Conservation (phyloP, 192 early-diverging fungal species). For the Podochytrium sp. region DNA sequence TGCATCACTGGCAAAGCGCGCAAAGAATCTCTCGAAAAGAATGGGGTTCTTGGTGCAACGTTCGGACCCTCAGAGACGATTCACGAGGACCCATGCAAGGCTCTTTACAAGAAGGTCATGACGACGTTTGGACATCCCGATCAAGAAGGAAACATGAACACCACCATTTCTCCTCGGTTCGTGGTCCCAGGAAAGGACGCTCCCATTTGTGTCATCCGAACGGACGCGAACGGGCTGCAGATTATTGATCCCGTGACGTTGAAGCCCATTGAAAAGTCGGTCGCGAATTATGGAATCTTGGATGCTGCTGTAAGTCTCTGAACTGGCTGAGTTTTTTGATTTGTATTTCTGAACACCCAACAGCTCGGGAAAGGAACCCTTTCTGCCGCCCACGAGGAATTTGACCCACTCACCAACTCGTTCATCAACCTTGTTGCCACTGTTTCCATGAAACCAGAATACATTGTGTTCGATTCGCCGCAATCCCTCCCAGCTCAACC, state of each 20-base stretch:
- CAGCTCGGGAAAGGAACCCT: not conserved
- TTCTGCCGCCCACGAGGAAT: conserved; percentile 8
- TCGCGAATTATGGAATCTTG: not conserved
- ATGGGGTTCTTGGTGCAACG: not conserved
- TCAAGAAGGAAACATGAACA: not conserved
- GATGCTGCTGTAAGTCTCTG: not conserved
- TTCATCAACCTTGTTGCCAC: conserved; percentile 2
- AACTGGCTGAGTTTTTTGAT: no score
- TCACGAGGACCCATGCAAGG: conserved; percentile 1
- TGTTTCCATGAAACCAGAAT: not conserved
- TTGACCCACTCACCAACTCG: conserved; percentile 12
- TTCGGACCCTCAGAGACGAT: not conserved
- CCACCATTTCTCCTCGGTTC: not conserved
- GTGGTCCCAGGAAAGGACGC: not conserved
- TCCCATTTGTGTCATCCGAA: not conserved
- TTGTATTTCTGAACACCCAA: not conserved
- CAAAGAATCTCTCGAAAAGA: not conserved
- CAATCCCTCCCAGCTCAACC: not conserved
- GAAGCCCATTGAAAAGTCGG: not conserved
- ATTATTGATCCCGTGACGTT: conserved; percentile 4
- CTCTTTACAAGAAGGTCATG: not conserved
- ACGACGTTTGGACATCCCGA: not conserved
- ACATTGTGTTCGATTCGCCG: conserved; percentile 8
- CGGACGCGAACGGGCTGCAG: not conserved
- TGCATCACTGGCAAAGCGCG: not conserved